Evolutionary conservation across 768 basidiomycete species (phyloP), one percentile per base, ranked within the genome.

Genomic region (Boletus speciosus): DNA sequence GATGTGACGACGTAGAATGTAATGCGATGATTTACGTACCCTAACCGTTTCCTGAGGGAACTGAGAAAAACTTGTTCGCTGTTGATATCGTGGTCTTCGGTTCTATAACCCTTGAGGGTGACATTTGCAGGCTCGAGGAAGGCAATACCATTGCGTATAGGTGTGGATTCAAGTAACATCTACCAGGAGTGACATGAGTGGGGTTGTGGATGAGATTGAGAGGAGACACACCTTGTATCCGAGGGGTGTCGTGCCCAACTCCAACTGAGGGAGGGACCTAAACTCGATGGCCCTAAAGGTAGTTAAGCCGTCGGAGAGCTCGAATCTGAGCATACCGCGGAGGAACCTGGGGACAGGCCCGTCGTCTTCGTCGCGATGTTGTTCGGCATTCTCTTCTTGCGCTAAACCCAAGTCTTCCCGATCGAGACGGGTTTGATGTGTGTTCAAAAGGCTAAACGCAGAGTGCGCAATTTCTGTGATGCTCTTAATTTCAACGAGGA

Each of bases 391-490:
- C 15, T 56, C 70, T 14, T 71, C 72, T 38, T 76, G 48, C 64
- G 71, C 66, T 10, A 70, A 51, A 36, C 74, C 76, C 31, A 78
- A 66, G 51, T 80, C 81, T 16, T 74, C 85, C 8, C 83, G 78
- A 44, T 83, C 81, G 50, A 81, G 73, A 34, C 91, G 78, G 12
- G 83, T 81, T 49, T 82, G 76, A 21, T 87, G 78, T 23, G 81
- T 79, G 60, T 88, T 88, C 55, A 86, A 79, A 16, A 97, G 77
- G 48, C 76, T 83, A 63, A 92, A 90, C 0, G 94, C 95, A 59
- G 93, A 93, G 41, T 81, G 73, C 0, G 86, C 90, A 21, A 97
- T 85, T 52, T 98, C 95, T 16, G 83, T 90, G n/a, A 96, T 80
- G 14, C 81, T 76, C 16, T 75, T 71, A 27, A 97, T 79, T 63